Evolutionary conservation across 345 rosid species (phyloP).

Genomic region (Noccaea caerulescens): DNA sequence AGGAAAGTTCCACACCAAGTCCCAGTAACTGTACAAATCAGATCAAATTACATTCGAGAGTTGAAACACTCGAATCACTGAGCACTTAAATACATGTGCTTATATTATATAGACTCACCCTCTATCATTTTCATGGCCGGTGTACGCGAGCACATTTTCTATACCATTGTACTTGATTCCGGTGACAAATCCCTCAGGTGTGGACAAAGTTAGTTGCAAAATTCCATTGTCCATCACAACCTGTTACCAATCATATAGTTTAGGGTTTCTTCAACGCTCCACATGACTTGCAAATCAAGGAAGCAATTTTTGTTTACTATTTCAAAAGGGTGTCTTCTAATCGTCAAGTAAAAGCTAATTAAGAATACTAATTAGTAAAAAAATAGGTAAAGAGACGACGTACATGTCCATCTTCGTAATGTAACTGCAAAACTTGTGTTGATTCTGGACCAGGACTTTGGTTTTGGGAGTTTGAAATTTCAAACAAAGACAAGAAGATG

Average conservation of each 20-base stretch:
- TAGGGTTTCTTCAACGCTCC: slow-evolving; percentile 22
- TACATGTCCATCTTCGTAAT: slow-evolving; percentile 42
- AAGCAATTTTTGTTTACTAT: background rate
- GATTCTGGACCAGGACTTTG: slow-evolving; percentile 33
- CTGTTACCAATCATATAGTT: slow-evolving; percentile 42
- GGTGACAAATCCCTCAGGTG: slow-evolving; percentile 76
- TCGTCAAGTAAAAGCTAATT: background rate
- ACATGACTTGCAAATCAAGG: slow-evolving; percentile 34
- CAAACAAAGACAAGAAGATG: slow-evolving; percentile 32
- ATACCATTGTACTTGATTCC: slow-evolving; percentile 65
- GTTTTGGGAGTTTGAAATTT: slow-evolving; percentile 30
- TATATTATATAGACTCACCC: slow-evolving; percentile 52
- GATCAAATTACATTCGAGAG: background rate
- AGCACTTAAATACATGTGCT: background rate
- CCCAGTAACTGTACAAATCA: slow-evolving; percentile 42
- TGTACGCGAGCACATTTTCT: slow-evolving; percentile 78
- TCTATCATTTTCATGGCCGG: slow-evolving; percentile 64
- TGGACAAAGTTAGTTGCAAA: slow-evolving; percentile 68
- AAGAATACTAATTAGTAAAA: background rate
- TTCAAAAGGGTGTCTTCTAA: background rate
- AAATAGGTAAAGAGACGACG: background rate
- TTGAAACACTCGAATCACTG: background rate
- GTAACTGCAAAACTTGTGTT: slow-evolving; percentile 33
- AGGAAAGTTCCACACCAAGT: slow-evolving; percentile 46
- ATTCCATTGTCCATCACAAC: slow-evolving; percentile 84